Evolutionary conservation across 352 stramenopile species (phyloP).

Genomic region (Phytophthora uliginosa): DNA sequence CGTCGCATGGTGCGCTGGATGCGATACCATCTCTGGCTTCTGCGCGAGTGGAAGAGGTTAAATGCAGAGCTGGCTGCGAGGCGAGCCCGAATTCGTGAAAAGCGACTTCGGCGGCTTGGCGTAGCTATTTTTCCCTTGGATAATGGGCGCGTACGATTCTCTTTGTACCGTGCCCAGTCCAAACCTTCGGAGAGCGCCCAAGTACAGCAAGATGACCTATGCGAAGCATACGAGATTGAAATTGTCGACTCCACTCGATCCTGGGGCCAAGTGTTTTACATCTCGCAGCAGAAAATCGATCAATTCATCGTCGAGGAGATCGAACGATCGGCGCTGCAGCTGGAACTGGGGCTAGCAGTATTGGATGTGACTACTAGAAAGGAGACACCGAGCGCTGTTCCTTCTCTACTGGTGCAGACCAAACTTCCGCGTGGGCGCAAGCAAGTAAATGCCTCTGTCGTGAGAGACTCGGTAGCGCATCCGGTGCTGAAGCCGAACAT

Average conservation of each 20-base stretch:
- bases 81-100: slow-evolving; percentile 55
- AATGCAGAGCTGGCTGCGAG: slow-evolving; percentile 55
- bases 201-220: background rate
- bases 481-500: slow-evolving; percentile 27
- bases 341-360: slow-evolving; percentile 1
- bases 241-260: slow-evolving; percentile 28
- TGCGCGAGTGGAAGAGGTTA: slow-evolving; percentile 61
- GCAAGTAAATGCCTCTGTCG: background rate
- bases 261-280: slow-evolving; percentile 17
- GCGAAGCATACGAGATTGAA: slow-evolving; percentile 36
- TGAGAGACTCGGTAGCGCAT: slow-evolving; percentile 25
- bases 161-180: slow-evolving; percentile 45
- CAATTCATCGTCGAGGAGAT: slow-evolving; percentile 25
- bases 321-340: slow-evolving; percentile 20
- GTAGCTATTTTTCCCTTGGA: slow-evolving; percentile 41
- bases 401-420: background rate
- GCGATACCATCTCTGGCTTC: slow-evolving; percentile 43
- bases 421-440: slow-evolving; percentile 7
- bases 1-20: slow-evolving; percentile 63
- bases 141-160: slow-evolving; percentile 36
- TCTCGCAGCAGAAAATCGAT: slow-evolving; percentile 25
- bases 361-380: background rate
- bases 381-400: background rate
- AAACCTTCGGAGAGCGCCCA: background rate
- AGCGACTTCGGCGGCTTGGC: slow-evolving; percentile 47